Evolutionary conservation across 2,329 filamentous ascomycete genomes (phyloP), one percentile per base, ranked within the genome.

Genomic region (Juglanconis sp.): DNA sequence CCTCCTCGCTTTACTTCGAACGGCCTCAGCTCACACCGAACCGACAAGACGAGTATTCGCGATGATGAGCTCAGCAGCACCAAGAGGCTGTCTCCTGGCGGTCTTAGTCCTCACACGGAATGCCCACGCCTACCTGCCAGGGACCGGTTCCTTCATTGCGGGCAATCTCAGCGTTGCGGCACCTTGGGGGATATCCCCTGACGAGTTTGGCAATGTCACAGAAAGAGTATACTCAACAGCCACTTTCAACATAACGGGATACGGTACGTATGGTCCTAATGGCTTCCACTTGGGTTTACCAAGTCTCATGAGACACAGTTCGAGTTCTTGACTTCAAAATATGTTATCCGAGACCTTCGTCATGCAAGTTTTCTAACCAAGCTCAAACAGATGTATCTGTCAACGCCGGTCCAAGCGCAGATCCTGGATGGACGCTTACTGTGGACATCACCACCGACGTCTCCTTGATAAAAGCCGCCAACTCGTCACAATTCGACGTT

Each of bases 191-290:
- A 46, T 61, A 9, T 48, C 54, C 31, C 15, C 59, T 32, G 52
- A 44, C 24, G 51, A 57, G 58, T 60, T 60, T 53, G 17, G 46
- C 38, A 48, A 55, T 3, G 59, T 53, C 40, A 61, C 59, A 13
- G 34, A 51, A 35, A 53, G 42, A 24, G 52, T 48, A 17, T 49
- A 50, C 30, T 36, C 44, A 13, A 31, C 46, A 8, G 59, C 59
- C 3, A 46, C 59, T 1, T 57, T 57, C 32, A 56, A 56, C n/a
- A 49, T 61, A n/a, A 53, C 59, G 11, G 53, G 54, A 15, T 61
- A 61, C 36, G 15, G 42, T 44, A 44, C 6, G 42, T 44, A 13
- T 44, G 24, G 13, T 32, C 11, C 7, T 36, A 24, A 24, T 24
- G 24, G 24, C 24, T 24, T 30, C 48, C 24, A 5, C 11, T 32